Evolutionary conservation across 345 rosid species (phyloP).

Genomic region (thale cress (Arabidopsis thaliana)): DNA sequence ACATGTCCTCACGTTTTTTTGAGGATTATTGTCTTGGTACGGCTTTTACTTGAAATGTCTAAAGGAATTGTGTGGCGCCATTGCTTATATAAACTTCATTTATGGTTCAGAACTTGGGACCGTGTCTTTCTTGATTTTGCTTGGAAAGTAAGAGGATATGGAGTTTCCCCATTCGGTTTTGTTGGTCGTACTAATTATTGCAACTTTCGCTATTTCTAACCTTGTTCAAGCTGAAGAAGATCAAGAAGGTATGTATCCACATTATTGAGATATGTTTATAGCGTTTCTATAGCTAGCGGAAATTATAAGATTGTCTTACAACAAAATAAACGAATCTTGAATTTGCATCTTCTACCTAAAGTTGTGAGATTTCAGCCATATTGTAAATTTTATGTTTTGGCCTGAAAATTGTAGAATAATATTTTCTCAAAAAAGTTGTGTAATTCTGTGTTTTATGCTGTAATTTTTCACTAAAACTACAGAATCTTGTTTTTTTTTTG

Average conservation of each 20-base stretch:
- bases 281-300: not conserved
- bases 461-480: too few relatives aligned
- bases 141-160: constrained; percentile 21
- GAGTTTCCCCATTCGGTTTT: not conserved
- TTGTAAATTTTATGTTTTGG: too few relatives aligned
- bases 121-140: not conserved
- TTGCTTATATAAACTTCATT: constrained; percentile 14
- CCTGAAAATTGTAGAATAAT: too few relatives aligned
- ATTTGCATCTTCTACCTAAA: too few relatives aligned
- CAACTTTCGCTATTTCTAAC: constrained; percentile 12
- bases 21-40: constrained; percentile 21
- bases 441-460: too few relatives aligned
- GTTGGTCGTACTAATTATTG: constrained; percentile 6
- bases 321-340: too few relatives aligned
- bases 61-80: not conserved
- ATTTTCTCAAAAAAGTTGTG: too few relatives aligned
- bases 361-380: too few relatives aligned
- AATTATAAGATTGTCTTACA: too few relatives aligned
- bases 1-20: constrained; percentile 28
- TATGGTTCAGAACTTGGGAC: constrained; percentile 3
- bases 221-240: constrained; percentile 44
- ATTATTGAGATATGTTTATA: not conserved
- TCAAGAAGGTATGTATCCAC: constrained; percentile 44
- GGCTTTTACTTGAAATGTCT: not conserved
- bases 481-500: too few relatives aligned